These are phyloP conservation scores for Psilocybe cubensis DNA, from an alignment of 768 basidiomycete genomes.

Conservation along the genomic window DNA sequence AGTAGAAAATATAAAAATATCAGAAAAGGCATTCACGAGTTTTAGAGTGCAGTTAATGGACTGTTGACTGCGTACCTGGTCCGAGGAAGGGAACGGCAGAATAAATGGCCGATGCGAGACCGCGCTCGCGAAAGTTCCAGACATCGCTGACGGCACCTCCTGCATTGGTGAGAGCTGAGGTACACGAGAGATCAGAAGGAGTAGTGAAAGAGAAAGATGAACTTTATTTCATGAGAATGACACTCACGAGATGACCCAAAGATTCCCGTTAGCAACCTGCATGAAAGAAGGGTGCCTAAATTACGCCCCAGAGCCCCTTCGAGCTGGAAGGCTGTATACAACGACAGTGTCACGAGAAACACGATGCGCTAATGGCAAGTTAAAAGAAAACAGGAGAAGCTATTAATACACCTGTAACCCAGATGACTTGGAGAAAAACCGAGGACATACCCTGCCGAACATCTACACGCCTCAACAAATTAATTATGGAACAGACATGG, in stretches of 20 bases:
- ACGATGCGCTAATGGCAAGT: constrained; percentile 51
- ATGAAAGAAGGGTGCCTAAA: constrained; percentile 49
- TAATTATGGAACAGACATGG: constrained; percentile 7
- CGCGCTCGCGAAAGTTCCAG: constrained; percentile 62
- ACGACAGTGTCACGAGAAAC: constrained; percentile 54
- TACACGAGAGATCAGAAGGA: too few species aligned
- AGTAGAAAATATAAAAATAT: background rate
- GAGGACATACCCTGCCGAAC: constrained; percentile 49
- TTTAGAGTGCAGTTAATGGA: background rate
- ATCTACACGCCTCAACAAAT: constrained; percentile 33
- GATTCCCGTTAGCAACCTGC: constrained; percentile 59
- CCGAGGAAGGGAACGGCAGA: constrained; percentile 61
- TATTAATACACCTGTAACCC: background rate
- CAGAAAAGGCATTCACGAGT: background rate
- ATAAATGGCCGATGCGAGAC: constrained; percentile 61
- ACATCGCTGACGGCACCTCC: constrained; percentile 62
- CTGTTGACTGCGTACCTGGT: constrained; percentile 47
- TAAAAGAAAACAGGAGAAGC: constrained; percentile 1
- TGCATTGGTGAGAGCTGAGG: constrained; percentile 58
- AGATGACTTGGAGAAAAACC: constrained; percentile 13
- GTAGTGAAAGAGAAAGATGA: background rate
- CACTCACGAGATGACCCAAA: constrained; percentile 59
- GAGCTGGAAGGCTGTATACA: constrained; percentile 57
- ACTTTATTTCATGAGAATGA: background rate
- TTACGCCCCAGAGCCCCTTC: constrained; percentile 56